These are phyloP conservation scores for Tetraselmis striata DNA, from an alignment of 139 green algal genomes.

Conservation along the genomic window DNA sequence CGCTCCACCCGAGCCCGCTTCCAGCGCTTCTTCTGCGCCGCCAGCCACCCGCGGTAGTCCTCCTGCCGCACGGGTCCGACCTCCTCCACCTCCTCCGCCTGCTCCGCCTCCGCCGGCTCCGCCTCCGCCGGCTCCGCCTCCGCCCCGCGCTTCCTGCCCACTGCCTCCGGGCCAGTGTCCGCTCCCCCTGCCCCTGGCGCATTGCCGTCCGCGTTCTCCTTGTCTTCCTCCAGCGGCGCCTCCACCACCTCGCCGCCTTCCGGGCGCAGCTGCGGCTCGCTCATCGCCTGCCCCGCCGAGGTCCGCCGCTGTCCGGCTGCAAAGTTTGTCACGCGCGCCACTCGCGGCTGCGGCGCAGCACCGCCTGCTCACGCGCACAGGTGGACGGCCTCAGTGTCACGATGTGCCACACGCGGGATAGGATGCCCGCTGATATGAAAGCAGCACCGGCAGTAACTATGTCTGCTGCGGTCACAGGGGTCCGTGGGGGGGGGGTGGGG, in stretches of 20 bases:
- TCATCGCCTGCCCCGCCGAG: neutral
- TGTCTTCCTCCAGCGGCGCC: neutral
- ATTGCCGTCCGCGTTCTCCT: neutral
- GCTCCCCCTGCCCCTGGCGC: too few relatives aligned
- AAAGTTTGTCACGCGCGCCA: neutral
- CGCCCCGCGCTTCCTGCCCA: neutral
- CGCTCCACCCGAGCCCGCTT: constrained; percentile 25
- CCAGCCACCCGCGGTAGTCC: constrained; percentile 71
- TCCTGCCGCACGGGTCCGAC: constrained; percentile 22
- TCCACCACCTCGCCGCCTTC: neutral
- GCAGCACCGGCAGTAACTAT: too few relatives aligned
- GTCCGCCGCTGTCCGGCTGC: neutral
- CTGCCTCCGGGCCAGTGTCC: neutral
- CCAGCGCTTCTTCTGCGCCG: constrained; percentile 74
- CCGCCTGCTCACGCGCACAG: too few relatives aligned
- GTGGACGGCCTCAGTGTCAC: too few relatives aligned
- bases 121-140: neutral
- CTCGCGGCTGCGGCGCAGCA: neutral
- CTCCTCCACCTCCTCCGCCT: constrained; percentile 8
- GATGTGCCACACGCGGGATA: too few relatives aligned
- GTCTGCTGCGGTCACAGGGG: too few relatives aligned
- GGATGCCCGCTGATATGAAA: too few relatives aligned
- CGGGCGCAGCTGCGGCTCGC: neutral
- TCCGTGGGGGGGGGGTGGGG: too few relatives aligned
- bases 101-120: constrained; percentile 11